phyloP scores from a whole-genome alignment of 2,329 filamentous ascomycete genomes.

The Penicillium digitatum region DNA sequence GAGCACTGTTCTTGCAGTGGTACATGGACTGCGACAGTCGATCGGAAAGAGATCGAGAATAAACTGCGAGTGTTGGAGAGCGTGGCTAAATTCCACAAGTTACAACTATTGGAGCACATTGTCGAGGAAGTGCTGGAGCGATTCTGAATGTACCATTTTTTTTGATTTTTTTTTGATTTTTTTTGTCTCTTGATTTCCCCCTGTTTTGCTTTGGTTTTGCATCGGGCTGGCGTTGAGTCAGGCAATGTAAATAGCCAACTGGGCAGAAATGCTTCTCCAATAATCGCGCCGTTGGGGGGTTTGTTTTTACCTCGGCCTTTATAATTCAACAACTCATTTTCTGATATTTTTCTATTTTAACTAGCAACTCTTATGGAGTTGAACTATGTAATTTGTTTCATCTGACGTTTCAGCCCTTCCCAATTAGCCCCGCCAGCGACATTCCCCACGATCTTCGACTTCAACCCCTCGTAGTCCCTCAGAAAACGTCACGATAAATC shows the following conservation, averaged over 20 bases:
- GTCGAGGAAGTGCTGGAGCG: conserved; percentile 59
- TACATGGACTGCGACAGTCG: conserved; percentile 70
- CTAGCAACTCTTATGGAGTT: not conserved
- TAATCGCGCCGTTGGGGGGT: not conserved
- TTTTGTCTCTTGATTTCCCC: not conserved
- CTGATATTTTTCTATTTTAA: not conserved
- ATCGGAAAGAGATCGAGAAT: conserved; percentile 61
- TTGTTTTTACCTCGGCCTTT: not conserved
- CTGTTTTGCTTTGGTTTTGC: not conserved
- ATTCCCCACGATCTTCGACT: not conserved
- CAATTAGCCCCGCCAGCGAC: not conserved
- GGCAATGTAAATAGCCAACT: not conserved
- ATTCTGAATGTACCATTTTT: not conserved
- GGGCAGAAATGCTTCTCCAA: not conserved
- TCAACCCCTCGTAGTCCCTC: not conserved
- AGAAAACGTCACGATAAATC: not conserved
- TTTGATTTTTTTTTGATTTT: not conserved
- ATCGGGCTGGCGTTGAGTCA: not conserved
- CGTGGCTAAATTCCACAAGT: conserved; percentile 72
- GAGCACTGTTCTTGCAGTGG: conserved; percentile 94
- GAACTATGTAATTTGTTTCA: not conserved
- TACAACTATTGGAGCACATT: conserved; percentile 76
- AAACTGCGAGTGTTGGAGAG: conserved; percentile 66
- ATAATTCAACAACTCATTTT: not conserved
- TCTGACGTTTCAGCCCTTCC: not conserved